Base-by-base conservation (phyloP, 129 eudicot species). In the Pseudognaphalium luteoalbum region DNA sequence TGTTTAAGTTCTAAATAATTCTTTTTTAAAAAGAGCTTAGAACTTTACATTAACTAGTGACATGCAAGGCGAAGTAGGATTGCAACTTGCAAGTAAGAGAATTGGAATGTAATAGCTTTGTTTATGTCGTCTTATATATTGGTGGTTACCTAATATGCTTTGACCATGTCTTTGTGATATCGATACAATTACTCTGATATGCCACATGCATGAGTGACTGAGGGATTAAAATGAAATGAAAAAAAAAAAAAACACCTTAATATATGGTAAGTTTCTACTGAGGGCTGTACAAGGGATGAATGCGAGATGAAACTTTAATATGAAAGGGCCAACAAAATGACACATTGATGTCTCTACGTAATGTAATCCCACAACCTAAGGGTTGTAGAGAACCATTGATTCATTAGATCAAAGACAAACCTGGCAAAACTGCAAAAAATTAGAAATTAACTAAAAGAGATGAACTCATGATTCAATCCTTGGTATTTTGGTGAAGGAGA, bases 401-500 rank as follows among this genome's bases (percentile, higher is more conserved):
- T 15, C 67, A 60, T 10, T 22, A 34, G 66, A 15, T 56, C 62
- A 56, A 56, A 56, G 19, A 9, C 52, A 30, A 57, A 10, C 37
- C 37, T 29, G 68, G 42, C 47, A 41, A 41, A 41, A 41, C 47
- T 9, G 47, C 47, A 14, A 73, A 60, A 0, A 41, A 14, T 37
- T 20, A 61, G 56, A 74, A 42, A n/a, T 75, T 29, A 63, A 44
- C 44, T 50, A 5, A 22, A 34, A 34, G 34, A 7, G 54, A 47
- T 32, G 64, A 52, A 34, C 22, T 66, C 50, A 5, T 66, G 15
- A 64, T 51, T 66, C 51, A 47, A 47, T 64, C 14, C 25, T 64
- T 64, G 79, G 64, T 62, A 64, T 64, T 50, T 35, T 47, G 20
- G 14, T 30, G 72, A 30, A 64, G 41, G 66, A 52, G 54, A 20